Base-by-base conservation (phyloP, 2,329 filamentous ascomycete species). In the Ustulina deusta region DNA sequence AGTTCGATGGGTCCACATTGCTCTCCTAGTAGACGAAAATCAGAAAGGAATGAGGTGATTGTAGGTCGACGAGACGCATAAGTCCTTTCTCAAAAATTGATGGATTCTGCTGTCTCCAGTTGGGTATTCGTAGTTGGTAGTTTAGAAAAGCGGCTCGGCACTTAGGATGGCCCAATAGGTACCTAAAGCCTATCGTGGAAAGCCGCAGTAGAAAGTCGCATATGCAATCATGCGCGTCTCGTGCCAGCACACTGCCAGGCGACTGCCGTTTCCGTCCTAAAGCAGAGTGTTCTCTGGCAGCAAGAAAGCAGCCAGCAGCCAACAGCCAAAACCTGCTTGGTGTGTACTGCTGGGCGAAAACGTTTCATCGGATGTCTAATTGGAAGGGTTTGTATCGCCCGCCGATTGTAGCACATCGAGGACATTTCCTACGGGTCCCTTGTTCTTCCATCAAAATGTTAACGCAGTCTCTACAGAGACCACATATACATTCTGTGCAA, bases 401-500 rank as follows among this genome's bases (percentile, higher is more conserved):
- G 62, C 92, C 92, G 70, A 94, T 90, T 44, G 90, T 93, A 63
- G 90, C 90, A 78, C 93, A 96, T 71, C 90, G 86, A 65, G 93
- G 92, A 81, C 93, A 96, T 78, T 92, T 92, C 75, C 91, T 87
- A 69, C 91, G 83, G 13, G 91, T 91, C 58, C 91, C 89, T 78
- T 93, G 91, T 78, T 93, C 91, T 73, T 87, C 88, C 80, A 93
- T 90, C 63, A 95, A 84, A 38, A 93, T 89, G 75, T 94, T 91
- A 65, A 97, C 93, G 75, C 95, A 98, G 66, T 93, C 89, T 71
- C 91, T 89, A 79, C 96, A 98, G 57, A 98, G 87, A 17, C 94
- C 95, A 78, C 93, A 97, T 71, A 98, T 97, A 79, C 96, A 98
- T 79, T 97, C 94, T 0, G 94, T 97, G 79, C 95, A 98, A 25